Percentiles rank a stretch among this genome's conserved stretches.
These are phyloP conservation scores for Aspergillus ellipticus DNA, from an alignment of 495 filamentous ascomycete genomes.

Conservation along the genomic window DNA sequence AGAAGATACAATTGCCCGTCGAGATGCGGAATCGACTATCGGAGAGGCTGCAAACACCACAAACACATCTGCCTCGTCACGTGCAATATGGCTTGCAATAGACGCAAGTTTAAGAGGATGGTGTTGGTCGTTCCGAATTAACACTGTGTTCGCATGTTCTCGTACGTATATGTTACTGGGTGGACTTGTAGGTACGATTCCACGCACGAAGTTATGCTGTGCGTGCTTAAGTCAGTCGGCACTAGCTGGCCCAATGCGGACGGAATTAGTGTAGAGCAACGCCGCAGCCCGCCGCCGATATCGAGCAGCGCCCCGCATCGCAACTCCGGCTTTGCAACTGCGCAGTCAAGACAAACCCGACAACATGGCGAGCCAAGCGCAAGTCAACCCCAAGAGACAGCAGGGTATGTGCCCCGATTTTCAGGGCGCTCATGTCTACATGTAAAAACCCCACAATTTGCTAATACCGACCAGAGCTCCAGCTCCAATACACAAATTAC, in stretches of 20 bases:
- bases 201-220: not conserved
- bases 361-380: conserved; percentile 43
- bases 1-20: not conserved
- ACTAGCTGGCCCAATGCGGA: not conserved
- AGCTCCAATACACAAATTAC: conserved; percentile 89
- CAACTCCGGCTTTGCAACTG: conserved; percentile 33
- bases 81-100: not conserved
- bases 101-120: not conserved
- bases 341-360: conserved; percentile 10
- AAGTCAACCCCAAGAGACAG: conserved; percentile 65
- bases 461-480: conserved; percentile 64
- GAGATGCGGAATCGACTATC: conserved; percentile 9
- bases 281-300: conserved; percentile 8
- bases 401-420: conserved; percentile 60
- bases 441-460: conserved; percentile 11
- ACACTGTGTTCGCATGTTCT: too few relatives aligned
- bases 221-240: not conserved
- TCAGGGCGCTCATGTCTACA: not conserved
- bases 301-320: conserved; percentile 31
- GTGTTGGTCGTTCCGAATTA: not conserved
- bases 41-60: conserved; percentile 14
- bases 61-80: conserved; percentile 3
- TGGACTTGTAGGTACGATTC: not conserved
- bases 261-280: not conserved
- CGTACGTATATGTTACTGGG: too few relatives aligned